phyloP scores from a whole-genome alignment of 2,329 filamentous ascomycete genomes.

The Verticillium dahliae region DNA sequence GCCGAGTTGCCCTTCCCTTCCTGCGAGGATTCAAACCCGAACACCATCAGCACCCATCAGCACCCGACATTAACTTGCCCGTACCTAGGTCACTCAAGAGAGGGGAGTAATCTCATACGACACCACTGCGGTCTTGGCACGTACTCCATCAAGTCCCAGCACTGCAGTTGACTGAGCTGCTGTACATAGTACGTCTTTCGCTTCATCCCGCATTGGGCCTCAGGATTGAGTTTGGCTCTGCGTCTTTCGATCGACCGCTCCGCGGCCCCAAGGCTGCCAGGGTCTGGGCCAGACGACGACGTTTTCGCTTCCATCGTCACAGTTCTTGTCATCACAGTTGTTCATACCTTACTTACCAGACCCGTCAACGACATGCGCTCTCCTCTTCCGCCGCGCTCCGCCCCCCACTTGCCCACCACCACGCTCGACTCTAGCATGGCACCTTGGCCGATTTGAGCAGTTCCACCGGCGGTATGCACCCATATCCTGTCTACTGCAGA shows the following conservation, averaged over 20 bases:
- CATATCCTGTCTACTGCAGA: background rate
- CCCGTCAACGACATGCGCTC: background rate
- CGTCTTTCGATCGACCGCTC: background rate
- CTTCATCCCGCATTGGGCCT: background rate
- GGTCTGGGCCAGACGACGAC: background rate
- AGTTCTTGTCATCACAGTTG: background rate
- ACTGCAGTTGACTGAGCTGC: background rate
- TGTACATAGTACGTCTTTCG: background rate
- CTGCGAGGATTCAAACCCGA: no score
- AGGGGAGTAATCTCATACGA: no score
- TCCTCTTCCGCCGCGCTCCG: background rate
- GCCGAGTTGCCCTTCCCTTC: no score
- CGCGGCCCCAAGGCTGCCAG: background rate
- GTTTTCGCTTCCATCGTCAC: background rate
- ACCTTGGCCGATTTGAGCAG: background rate
- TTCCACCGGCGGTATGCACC: background rate
- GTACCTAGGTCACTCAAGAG: no score
- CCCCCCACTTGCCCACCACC: background rate
- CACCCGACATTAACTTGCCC: no score
- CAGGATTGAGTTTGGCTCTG: background rate
- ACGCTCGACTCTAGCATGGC: background rate
- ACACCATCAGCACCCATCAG: no score
- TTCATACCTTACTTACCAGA: background rate
- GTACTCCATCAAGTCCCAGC: no score
- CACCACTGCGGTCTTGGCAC: no score